These are phyloP conservation scores for Blechomonas ayalai DNA, from an alignment of 208 protist genomes.

Conservation along the genomic window DNA sequence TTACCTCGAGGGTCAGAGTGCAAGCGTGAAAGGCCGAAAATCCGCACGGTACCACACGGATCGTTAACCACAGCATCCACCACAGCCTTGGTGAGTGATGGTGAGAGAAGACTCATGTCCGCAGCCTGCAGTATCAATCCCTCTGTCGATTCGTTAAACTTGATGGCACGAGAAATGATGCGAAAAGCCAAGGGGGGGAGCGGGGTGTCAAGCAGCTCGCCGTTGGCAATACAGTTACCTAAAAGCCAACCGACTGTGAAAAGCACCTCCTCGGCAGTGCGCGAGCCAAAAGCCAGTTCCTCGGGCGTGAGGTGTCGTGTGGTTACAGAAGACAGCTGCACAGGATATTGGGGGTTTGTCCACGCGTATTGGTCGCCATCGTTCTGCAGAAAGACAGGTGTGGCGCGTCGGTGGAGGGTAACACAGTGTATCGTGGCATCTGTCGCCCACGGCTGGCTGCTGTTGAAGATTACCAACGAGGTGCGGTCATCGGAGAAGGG, in stretches of 20 bases:
- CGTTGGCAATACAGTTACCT: conserved; percentile 33
- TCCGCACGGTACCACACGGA: background rate
- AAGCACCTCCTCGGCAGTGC: conserved; percentile 9
- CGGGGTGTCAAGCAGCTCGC: conserved; percentile 24
- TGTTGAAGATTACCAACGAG: too few species aligned
- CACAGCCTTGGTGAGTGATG: conserved; percentile 11
- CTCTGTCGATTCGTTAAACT: conserved; percentile 8
- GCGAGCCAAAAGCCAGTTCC: background rate
- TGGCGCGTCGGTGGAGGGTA: conserved; percentile 20
- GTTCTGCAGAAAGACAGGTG: conserved; percentile 7
- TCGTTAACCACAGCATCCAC: conserved; percentile 6
- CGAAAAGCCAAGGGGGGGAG: conserved; percentile 50
- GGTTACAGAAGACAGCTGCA: background rate
- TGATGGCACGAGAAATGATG: conserved; percentile 18
- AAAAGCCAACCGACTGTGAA: conserved; percentile 46
- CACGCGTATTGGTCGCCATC: conserved; percentile 14
- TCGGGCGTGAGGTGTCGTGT: background rate
- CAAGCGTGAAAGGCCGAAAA: conserved; percentile 4
- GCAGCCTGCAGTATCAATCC: conserved; percentile 7
- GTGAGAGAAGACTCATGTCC: conserved; percentile 22
- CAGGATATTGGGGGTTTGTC: conserved; percentile 20
- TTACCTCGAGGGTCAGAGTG: too few species aligned
- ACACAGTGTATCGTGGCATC: conserved; percentile 3
- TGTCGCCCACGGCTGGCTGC: too few species aligned
- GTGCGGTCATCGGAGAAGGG: too few species aligned